phyloP scores from a whole-genome alignment of 306 rosid genomes.

The Quercus ilex region DNA sequence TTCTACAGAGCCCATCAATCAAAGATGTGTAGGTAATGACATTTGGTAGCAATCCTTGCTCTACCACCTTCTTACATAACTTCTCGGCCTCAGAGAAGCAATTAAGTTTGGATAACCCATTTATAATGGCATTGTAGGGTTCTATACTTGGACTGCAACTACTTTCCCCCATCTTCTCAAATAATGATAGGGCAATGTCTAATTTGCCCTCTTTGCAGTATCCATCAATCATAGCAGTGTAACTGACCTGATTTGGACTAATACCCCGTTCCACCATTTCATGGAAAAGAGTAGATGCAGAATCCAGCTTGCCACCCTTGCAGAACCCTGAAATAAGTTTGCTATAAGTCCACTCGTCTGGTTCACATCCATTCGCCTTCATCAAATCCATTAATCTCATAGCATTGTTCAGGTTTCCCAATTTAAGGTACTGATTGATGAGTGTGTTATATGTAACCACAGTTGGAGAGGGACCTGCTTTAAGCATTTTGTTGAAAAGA shows the following conservation, averaged over 20 bases:
- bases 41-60: slow-evolving; percentile 34
- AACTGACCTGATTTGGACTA: slow-evolving; percentile 32
- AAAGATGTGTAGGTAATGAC: slow-evolving; percentile 40
- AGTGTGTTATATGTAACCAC: slow-evolving; percentile 38
- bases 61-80: slow-evolving; percentile 23
- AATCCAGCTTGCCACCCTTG: slow-evolving; percentile 15
- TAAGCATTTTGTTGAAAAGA: slow-evolving; percentile 40
- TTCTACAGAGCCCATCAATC: slow-evolving; percentile 39
- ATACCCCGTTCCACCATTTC: slow-evolving; percentile 38
- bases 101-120: slow-evolving; percentile 32
- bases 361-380: slow-evolving; percentile 39
- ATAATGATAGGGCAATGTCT: slow-evolving; percentile 28
- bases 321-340: slow-evolving; percentile 39
- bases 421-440: slow-evolving; percentile 20
- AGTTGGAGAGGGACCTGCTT: slow-evolving; percentile 31
- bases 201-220: slow-evolving; percentile 25
- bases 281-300: slow-evolving; percentile 21
- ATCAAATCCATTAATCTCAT: slow-evolving; percentile 35
- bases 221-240: slow-evolving; percentile 40
- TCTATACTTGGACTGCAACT: slow-evolving; percentile 29
- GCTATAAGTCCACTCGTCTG: slow-evolving; percentile 37
- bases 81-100: slow-evolving; percentile 26
- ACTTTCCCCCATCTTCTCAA: slow-evolving; percentile 33
- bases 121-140: slow-evolving; percentile 41
- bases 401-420: slow-evolving; percentile 33